Evolutionary conservation across 1,284 basidiomycete genomes (phyloP), one percentile per base, ranked within the genome.

Genomic region (Puccinia polysora): DNA sequence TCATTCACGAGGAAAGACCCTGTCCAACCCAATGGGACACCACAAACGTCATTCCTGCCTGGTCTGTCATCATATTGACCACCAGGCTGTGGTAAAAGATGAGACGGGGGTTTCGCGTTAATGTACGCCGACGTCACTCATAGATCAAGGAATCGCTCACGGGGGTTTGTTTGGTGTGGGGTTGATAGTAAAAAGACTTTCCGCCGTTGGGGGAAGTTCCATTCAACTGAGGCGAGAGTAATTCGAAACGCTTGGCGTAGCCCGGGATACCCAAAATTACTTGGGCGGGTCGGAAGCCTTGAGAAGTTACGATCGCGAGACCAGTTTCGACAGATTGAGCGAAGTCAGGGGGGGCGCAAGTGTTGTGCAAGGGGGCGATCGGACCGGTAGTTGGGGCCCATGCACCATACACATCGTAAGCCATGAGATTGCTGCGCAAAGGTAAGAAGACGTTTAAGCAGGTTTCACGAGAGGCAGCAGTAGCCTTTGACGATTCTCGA

Each of bases 351-450:
- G 50, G 49, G 18, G 70, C 60, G 18, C 70, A 72, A 7, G 50
- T 64, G n/a, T n/a, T 43, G 34, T 47, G 28, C 0, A 72, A 12
- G 0, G 70, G 60, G 8, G 38, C 49, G 5, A 64, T 18, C n/a
- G 60, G 60, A 25, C 70, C 70, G 28, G 70, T 72, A 2, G 49
- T 72, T 0, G 60, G 32, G 36, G 70, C 38, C 60, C 60, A 72
- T 18, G 49, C 30, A 20, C 70, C 70, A n/a, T 50, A 71, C 15
- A 62, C 68, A 40, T 71, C 68, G 36, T 71, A 71, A 25, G 58
- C 59, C 68, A 71, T 71, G n/a, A 71, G 20, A 38, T 71, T 71
- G 4, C 59, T 63, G 25, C 8, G 2, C 20, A 32, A 20, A n/a
- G 30, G n/a, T 36, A 25, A n/a, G 30, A 43, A 23, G 23, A 25